Evolutionary conservation across 192 early-diverging fungal genomes (phyloP), one percentile per base, ranked within the genome.

Genomic region (Paraglomus occultum): DNA sequence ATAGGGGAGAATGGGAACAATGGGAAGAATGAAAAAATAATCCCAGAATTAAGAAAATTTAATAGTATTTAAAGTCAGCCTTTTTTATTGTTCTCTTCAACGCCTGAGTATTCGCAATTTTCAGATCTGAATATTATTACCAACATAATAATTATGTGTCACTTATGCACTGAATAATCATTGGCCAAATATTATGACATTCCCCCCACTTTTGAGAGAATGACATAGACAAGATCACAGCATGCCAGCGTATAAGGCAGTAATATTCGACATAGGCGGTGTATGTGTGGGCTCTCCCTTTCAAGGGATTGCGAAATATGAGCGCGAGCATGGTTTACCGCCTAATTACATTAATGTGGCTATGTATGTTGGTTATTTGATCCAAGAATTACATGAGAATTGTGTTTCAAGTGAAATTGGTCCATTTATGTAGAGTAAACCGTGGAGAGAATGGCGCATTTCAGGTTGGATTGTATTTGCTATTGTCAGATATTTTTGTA

Each of bases 251-350:
- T 81, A 74, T 77, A 88, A 86, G 73, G 91, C 91, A 1, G 87
- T 93, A 17, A 83, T 93, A 12, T 95, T 95, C 64, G 93, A 95
- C 76, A 88, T 95, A 45, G 93, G 92, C 58, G 92, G 92, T 40
- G 91, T 94, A 1, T 85, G 89, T 43, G 90, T 92, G 15, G 80
- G 87, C 47, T 91, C 89, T 44, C 93, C 93, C 23, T 85, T 95
- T 62, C 79, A 89, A 52, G 91, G 89, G 5, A 92, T 95, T 60
- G 78, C 84, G 17, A 73, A 74, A 23, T 95, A 84, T 63, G 92
- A 93, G 74, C 73, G 74, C 44, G 58, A 82, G 65, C 73, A 84
- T 67, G 76, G 76, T n/a, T 73, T 95, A 20, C 93, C 93, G 3
- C 71, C 74, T 60, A 90, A 93, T 82, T 95, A 92, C 75, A 82